phyloP scores from a whole-genome alignment of 805 yeast genomes.

The Pichia phayaonensis region DNA sequence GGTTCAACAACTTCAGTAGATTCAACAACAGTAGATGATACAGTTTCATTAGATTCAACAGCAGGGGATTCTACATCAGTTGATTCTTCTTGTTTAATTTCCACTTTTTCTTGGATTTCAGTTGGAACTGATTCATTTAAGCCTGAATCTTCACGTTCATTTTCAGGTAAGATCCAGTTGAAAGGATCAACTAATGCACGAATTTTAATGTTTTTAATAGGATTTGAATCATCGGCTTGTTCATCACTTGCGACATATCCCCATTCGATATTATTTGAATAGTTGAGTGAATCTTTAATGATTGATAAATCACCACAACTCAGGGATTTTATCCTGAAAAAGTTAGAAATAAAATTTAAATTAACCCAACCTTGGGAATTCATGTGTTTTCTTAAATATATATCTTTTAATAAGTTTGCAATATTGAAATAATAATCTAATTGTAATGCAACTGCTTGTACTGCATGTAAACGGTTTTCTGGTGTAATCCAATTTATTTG shows the following conservation, averaged over 20 bases:
- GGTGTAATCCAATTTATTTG: conserved; percentile 9
- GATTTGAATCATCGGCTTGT: conserved; percentile 20
- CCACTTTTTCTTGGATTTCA: neutral
- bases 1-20: neutral
- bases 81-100: conserved; percentile 11
- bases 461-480: conserved; percentile 12
- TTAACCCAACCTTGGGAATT: conserved; percentile 67
- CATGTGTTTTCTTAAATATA: conserved; percentile 77
- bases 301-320: conserved; percentile 47
- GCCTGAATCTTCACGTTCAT: conserved; percentile 41
- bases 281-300: conserved; percentile 47
- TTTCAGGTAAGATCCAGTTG: conserved; percentile 61
- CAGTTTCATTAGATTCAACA: neutral
- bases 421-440: conserved; percentile 85
- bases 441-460: conserved; percentile 39
- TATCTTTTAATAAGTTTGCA: conserved; percentile 81
- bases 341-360: conserved; percentile 52
- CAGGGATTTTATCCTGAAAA: conserved; percentile 67
- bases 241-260: conserved; percentile 20
- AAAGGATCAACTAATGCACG: conserved; percentile 52
- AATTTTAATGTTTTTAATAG: conserved; percentile 31
- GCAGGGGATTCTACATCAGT: neutral
- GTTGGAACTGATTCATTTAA: conserved; percentile 25
- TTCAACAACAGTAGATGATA: neutral
- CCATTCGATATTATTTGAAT: conserved; percentile 39